These are phyloP conservation scores for Halophytophthora polymorphica DNA, from an alignment of 352 stramenopile genomes.

Conservation along the genomic window DNA sequence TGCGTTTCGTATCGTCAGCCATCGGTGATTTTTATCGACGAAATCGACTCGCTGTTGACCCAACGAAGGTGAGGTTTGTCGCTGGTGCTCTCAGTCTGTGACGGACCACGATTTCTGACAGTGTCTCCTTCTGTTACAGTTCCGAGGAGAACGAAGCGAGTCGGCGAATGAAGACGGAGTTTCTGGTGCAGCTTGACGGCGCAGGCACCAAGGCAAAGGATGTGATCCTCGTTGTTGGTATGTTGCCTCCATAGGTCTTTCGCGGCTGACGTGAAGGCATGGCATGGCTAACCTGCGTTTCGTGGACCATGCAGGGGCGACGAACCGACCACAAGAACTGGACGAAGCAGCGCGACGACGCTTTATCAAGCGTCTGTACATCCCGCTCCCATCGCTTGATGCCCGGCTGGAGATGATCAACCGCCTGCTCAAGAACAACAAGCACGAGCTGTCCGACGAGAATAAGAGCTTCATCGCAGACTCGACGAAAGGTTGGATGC, in stretches of 20 bases:
- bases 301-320: slow-evolving; percentile 73
- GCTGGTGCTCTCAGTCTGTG: neutral
- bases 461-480: slow-evolving; percentile 89
- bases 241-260: slow-evolving; percentile 2
- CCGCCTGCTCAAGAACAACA: slow-evolving; percentile 92
- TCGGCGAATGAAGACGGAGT: slow-evolving; percentile 98
- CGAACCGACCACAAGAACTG: slow-evolving; percentile 97
- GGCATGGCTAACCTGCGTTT: neutral
- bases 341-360: slow-evolving; percentile 96
- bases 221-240: slow-evolving; percentile 88
- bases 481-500: slow-evolving; percentile 62
- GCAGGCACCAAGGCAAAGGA: slow-evolving; percentile 90
- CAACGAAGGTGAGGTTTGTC: slow-evolving; percentile 76
- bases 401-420: slow-evolving; percentile 88
- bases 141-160: slow-evolving; percentile 97
- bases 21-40: slow-evolving; percentile 99
- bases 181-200: slow-evolving; percentile 97
- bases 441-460: slow-evolving; percentile 80
- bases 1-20: slow-evolving; percentile 52
- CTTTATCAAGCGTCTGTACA: slow-evolving; percentile 98
- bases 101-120: slow-evolving; percentile 1
- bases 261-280: neutral
- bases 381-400: slow-evolving; percentile 91
- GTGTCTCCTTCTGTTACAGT: slow-evolving; percentile 24
- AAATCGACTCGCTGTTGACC: slow-evolving; percentile 98